A percentile compares a stretch with the other conserved stretches of the same genome.
Conservation (phyloP, 257 asterid genomes). For the Coffea canephora region DNA sequence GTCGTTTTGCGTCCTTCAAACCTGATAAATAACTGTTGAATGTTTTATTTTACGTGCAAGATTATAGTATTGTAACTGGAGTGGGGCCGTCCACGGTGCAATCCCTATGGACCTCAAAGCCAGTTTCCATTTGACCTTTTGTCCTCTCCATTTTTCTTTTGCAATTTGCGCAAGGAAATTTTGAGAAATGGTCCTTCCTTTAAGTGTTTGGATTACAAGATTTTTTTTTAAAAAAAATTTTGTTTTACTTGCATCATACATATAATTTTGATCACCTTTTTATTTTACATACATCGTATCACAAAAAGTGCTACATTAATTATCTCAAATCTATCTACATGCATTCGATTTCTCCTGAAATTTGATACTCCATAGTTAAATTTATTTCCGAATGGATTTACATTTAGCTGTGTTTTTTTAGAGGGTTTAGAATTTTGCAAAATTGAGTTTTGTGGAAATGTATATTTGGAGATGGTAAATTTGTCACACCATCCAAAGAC, state of each 20-base stretch:
- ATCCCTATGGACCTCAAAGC: background rate
- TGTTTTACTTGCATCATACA: too few relatives aligned
- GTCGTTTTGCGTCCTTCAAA: background rate
- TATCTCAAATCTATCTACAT: too few relatives aligned
- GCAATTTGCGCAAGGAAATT: background rate
- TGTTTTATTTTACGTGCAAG: conserved; percentile 1
- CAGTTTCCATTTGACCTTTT: background rate
- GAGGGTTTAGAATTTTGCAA: background rate
- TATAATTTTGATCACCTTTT: too few relatives aligned
- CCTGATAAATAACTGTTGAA: background rate
- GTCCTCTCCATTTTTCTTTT: background rate
- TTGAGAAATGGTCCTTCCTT: too few relatives aligned
- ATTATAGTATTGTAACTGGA: background rate
- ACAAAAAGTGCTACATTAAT: too few relatives aligned
- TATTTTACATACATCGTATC: too few relatives aligned
- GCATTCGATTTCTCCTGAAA: background rate
- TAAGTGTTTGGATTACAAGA: too few relatives aligned
- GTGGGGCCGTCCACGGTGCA: background rate
- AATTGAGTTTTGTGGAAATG: too few relatives aligned
- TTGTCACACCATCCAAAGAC: background rate
- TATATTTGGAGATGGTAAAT: background rate
- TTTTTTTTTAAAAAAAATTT: too few relatives aligned
- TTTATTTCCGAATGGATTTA: too few relatives aligned
- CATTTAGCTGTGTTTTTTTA: background rate
- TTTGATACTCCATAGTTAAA: too few relatives aligned